Evolutionary conservation across 768 basidiomycete genomes (phyloP), one percentile per base, ranked within the genome.

Genomic region (Amanita rimosa): DNA sequence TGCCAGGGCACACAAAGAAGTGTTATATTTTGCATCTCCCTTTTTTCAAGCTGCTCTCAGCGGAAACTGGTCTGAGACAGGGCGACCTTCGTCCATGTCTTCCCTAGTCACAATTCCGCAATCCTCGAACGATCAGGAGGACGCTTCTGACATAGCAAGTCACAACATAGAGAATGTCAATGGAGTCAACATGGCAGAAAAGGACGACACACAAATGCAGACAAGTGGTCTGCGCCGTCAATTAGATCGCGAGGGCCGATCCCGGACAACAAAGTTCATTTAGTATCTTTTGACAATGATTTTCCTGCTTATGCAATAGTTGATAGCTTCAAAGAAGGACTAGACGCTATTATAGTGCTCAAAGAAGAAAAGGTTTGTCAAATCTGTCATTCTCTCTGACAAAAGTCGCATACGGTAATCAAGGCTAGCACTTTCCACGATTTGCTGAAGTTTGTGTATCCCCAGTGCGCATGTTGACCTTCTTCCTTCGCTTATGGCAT

Each of bases 21-120:
- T 95, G 24, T 68, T 95, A 5, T 85, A 83, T 65, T 95, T 92
- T 60, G 85, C 91, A 3, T 93, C 90, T n/a, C 89, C 92, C 0
- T 95, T 95, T 72, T 95, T 95, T 62, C 84, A 93, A 64, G 89
- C 88, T 14, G 83, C 90, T 7, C 69, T 95, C 41, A 88, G 88
- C 56, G 92, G 92, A 6, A 79, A 87, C 58, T 95, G 92, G 92
- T 85, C 86, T 10, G 92, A 95, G 66, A 93, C 84, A 5, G 85
- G 82, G 29, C 74, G 85, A 34, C 85, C 83, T 16, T 76, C 71
- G 19, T 89, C 85, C 49, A 79, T 85, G 72, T 87, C 83, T 21
- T 89, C 87, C 43, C 72, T 89, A 27, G 84, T 90, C 59, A 90
- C 89, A 17, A 85, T 92, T 46, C 84, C 86, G 2, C 85, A 88